A percentile compares a stretch with the other conserved stretches of the same genome.
phyloP scores from a whole-genome alignment of 2,329 filamentous ascomycete species.

The Pseudocercospora fijiensis region DNA sequence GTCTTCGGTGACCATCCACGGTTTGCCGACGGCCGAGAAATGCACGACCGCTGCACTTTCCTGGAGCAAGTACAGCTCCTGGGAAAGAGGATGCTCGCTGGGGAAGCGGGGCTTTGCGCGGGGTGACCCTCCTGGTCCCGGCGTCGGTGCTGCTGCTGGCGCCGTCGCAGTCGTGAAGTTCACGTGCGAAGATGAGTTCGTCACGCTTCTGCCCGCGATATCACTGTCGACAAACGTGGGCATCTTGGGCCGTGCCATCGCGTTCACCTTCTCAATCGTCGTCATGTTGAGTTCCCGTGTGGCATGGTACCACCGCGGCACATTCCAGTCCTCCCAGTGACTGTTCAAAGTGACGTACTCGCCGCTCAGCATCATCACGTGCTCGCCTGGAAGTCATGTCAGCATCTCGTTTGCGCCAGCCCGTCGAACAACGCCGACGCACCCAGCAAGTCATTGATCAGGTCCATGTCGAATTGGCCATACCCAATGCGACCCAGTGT shows the following conservation, averaged over 20 bases:
- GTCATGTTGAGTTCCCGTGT: slow-evolving; percentile 19
- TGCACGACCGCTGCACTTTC: slow-evolving; percentile 31
- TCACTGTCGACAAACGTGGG: not conserved
- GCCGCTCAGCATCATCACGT: slow-evolving; percentile 33
- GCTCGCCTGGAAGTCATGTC: slow-evolving; percentile 17
- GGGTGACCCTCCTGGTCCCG: no score
- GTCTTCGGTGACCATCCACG: slow-evolving; percentile 26
- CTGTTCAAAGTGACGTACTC: slow-evolving; percentile 32
- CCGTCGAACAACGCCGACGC: not conserved
- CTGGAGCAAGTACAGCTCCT: slow-evolving; percentile 27
- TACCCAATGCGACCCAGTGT: slow-evolving; percentile 22
- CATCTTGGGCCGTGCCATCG: slow-evolving; percentile 8
- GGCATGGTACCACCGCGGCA: slow-evolving; percentile 33
- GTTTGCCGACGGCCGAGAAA: slow-evolving; percentile 34
- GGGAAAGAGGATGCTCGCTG: slow-evolving; percentile 19
- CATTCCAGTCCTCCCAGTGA: slow-evolving; percentile 38
- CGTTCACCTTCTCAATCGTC: slow-evolving; percentile 22
- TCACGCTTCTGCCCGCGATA: not conserved
- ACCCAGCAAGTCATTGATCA: slow-evolving; percentile 34
- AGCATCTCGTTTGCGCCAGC: not conserved
- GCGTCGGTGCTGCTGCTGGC: not conserved
- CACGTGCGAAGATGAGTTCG: not conserved
- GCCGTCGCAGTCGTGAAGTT: not conserved
- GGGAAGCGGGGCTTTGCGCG: slow-evolving; percentile 21
- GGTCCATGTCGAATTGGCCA: slow-evolving; percentile 36